Evolutionary conservation across 1,139 yeast species (phyloP).

Genomic region (Candida frijolesensis): DNA sequence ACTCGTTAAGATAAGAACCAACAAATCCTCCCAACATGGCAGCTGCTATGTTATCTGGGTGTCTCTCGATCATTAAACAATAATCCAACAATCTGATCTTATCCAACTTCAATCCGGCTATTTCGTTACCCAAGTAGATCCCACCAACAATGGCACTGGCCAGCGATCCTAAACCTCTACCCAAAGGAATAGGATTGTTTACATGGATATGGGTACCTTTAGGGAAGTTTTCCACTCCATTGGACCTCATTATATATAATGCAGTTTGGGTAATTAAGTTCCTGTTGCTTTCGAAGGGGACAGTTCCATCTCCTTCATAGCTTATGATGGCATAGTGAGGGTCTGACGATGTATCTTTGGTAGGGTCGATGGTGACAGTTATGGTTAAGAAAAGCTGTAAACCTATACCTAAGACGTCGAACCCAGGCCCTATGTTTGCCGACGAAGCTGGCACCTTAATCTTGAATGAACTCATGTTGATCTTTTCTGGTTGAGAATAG

Average conservation of each 20-base stretch:
- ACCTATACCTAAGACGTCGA: conserved; percentile 93
- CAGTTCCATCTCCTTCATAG: conserved; percentile 82
- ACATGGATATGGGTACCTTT: conserved; percentile 81
- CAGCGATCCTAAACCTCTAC: conserved; percentile 96
- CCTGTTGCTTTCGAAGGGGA: conserved; percentile 73
- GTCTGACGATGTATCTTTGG: conserved; percentile 52
- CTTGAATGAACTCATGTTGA: conserved; percentile 28
- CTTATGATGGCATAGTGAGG: conserved; percentile 69
- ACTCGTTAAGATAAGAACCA: conserved; percentile 87
- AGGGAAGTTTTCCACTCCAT: conserved; percentile 75
- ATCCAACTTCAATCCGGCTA: conserved; percentile 71
- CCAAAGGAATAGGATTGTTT: conserved; percentile 89
- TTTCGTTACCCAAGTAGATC: conserved; percentile 84
- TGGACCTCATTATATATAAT: conserved; percentile 82
- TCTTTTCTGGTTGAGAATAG: conserved; percentile 26
- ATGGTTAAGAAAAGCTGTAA: conserved; percentile 72
- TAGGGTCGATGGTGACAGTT: conserved; percentile 62
- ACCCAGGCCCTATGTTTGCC: conserved; percentile 98
- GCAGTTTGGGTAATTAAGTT: conserved; percentile 93
- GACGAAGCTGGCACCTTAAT: conserved; percentile 94
- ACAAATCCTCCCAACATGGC: conserved; percentile 99
- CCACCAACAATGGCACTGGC: conserved; percentile 99
- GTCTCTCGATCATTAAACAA: conserved; percentile 95
- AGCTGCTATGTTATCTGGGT: conserved; percentile 97
- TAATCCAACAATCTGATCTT: conserved; percentile 88